These are phyloP conservation scores for Chalciporus chontae DNA, from an alignment of 768 basidiomycete genomes.

Conservation along the genomic window DNA sequence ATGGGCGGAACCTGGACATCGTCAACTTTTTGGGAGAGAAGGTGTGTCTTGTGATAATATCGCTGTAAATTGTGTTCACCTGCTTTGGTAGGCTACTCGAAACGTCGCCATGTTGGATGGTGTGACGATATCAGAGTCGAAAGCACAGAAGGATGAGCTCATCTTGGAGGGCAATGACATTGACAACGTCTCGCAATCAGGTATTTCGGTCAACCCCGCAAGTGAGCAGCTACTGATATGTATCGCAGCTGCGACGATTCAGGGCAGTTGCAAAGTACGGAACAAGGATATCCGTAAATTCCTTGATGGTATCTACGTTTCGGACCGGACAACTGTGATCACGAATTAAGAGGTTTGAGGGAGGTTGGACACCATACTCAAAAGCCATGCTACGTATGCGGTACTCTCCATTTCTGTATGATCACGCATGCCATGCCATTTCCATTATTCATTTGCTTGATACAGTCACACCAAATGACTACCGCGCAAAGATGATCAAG, in stretches of 20 bases:
- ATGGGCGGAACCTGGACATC: constrained; percentile 74
- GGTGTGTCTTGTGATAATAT: constrained; percentile 39
- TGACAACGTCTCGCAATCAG: constrained; percentile 96
- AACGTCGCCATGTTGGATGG: constrained; percentile 90
- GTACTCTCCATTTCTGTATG: constrained; percentile 27
- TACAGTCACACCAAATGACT: background rate
- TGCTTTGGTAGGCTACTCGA: constrained; percentile 67
- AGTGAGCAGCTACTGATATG: constrained; percentile 6
- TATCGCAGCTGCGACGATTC: constrained; percentile 83
- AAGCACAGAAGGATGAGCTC: constrained; percentile 91
- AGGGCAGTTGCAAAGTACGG: constrained; percentile 92
- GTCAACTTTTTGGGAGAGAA: constrained; percentile 96
- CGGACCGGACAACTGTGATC: constrained; percentile 63
- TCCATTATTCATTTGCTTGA: constrained; percentile 3
- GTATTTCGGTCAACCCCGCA: constrained; percentile 34
- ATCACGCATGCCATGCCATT: constrained; percentile 21
- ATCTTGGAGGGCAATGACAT: constrained; percentile 94
- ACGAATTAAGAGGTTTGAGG: constrained; percentile 37
- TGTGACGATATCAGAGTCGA: constrained; percentile 80
- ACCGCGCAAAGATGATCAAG: constrained; percentile 33
- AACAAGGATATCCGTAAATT: constrained; percentile 99
- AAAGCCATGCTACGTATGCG: constrained; percentile 19
- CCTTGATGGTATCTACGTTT: constrained; percentile 91
- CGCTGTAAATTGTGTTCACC: background rate
- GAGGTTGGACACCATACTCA: constrained; percentile 10